Evolutionary conservation across 2,329 filamentous ascomycete genomes (phyloP), one percentile per base, ranked within the genome.

Genomic region (Botrytis tulipae): DNA sequence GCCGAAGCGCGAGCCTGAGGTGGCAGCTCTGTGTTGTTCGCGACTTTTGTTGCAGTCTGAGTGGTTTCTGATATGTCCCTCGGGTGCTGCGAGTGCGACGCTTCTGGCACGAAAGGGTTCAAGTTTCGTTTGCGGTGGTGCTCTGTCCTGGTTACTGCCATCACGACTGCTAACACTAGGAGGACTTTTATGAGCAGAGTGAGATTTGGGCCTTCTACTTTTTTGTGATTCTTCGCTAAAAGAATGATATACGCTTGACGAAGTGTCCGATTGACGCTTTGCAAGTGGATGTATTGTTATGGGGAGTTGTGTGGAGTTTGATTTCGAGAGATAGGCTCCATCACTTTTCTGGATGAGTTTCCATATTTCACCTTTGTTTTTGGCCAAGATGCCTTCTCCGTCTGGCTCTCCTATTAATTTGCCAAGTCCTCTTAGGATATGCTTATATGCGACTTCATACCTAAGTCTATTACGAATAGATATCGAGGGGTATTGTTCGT

Each of bases 11-110:
- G 48, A n/a, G 48, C 10, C 9, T 18, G 25, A 25, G 48, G 25
- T n/a, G 12, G 22, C 10, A 25, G 25, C 25, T 14, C 9, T 51
- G 25, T 51, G 2, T 12, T 5, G 22, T 18, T 54, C 5, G 25
- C n/a, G 51, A 54, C 51, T 16, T n/a, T 1, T 3, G 51, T 8
- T 16, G n/a, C 8, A 29, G n/a, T 29, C 51, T 29, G n/a, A 12
- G 14, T 3, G 2, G 5, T 8, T n/a, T 18, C 6, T 7, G 12
- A 8, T 29, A 54, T 2, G 0, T 29, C 51, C 3, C 5, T 29
- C n/a, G 12, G 8, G 6, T 29, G n/a, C n/a, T 7, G 14, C 16
- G 14, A 18, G 14, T 29, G 51, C 14, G 25, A 29, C 1, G 5
- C n/a, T 29, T 54, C 6, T n/a, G 25, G 12, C 5, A 29, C 25